phyloP scores from a whole-genome alignment of 202 grass and related monocot species.

The Cymbopogon flexuosus region DNA sequence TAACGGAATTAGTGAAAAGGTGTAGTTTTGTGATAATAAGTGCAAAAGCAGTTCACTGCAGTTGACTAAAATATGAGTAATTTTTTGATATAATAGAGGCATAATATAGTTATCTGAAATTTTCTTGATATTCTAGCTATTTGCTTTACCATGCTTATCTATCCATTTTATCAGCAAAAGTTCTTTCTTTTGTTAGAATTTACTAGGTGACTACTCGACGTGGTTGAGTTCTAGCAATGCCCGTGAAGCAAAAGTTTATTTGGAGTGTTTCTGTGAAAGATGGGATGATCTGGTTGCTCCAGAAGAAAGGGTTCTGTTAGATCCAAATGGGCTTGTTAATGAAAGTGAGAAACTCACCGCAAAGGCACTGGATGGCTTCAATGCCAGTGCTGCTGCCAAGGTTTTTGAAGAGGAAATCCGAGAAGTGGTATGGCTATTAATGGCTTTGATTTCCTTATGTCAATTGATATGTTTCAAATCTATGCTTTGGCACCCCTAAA shows the following conservation, averaged over 20 bases:
- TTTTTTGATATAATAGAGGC: background rate
- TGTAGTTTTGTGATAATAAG: background rate
- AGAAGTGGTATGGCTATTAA: conserved; percentile 68
- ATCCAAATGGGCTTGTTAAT: conserved; percentile 45
- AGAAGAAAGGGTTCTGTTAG: conserved; percentile 37
- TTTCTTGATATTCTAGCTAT: conserved; percentile 6
- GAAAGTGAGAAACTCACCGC: conserved; percentile 44
- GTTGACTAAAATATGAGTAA: background rate
- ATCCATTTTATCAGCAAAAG: conserved; percentile 20
- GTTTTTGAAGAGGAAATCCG: conserved; percentile 89
- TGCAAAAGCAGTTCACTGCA: background rate
- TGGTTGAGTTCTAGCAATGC: conserved; percentile 75
- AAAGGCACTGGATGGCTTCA: conserved; percentile 65
- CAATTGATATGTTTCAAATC: conserved; percentile 20
- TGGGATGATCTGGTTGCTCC: conserved; percentile 48
- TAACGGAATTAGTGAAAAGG: background rate
- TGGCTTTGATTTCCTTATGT: conserved; percentile 3
- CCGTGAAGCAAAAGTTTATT: conserved; percentile 66
- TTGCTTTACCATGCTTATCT: conserved; percentile 14
- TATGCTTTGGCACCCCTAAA: background rate
- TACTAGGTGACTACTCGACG: conserved; percentile 63
- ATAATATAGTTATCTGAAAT: background rate
- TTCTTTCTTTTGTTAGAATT: conserved; percentile 44
- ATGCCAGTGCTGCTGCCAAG: conserved; percentile 59
- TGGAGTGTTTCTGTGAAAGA: conserved; percentile 57